Evolutionary conservation across 768 basidiomycete species (phyloP).

Genomic region (Collybia sp.): DNA sequence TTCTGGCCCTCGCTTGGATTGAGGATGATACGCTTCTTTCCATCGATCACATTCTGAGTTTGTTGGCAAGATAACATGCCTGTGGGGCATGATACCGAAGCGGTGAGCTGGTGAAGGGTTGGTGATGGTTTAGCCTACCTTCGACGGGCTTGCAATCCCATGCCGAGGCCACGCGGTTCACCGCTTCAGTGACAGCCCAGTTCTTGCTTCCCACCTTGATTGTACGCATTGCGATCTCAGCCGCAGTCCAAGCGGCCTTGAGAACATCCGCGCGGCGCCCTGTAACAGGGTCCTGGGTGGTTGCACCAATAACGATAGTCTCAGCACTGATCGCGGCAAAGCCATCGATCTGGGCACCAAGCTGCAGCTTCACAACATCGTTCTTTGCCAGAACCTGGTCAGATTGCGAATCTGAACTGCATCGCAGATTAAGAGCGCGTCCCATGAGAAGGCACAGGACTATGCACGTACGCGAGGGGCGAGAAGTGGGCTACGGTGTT

Average conservation of each 20-base stretch:
- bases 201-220: slow-evolving; percentile 93
- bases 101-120: no score
- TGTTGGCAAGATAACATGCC: slow-evolving; percentile 97
- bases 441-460: slow-evolving; percentile 11
- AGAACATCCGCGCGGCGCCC: slow-evolving; percentile 88
- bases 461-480: slow-evolving; percentile 74
- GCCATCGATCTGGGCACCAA: slow-evolving; percentile 98
- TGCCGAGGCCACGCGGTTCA: slow-evolving; percentile 62
- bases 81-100: slow-evolving; percentile 23
- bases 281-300: slow-evolving; percentile 66
- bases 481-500: slow-evolving; percentile 95
- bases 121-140: slow-evolving; percentile 41
- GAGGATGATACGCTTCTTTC: slow-evolving; percentile 91
- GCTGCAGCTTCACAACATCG: slow-evolving; percentile 93
- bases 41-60: slow-evolving; percentile 90
- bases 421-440: slow-evolving; percentile 9
- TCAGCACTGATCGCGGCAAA: slow-evolving; percentile 93
- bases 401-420: slow-evolving; percentile 71
- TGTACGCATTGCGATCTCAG: slow-evolving; percentile 87
- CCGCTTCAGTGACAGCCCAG: slow-evolving; percentile 89
- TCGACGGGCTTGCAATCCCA: slow-evolving; percentile 94
- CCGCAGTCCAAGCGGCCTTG: slow-evolving; percentile 90
- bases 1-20: slow-evolving; percentile 85
- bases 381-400: slow-evolving; percentile 67
- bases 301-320: slow-evolving; percentile 86